Conservation (phyloP, 805 yeast genomes). For the Starmerella bombicola region DNA sequence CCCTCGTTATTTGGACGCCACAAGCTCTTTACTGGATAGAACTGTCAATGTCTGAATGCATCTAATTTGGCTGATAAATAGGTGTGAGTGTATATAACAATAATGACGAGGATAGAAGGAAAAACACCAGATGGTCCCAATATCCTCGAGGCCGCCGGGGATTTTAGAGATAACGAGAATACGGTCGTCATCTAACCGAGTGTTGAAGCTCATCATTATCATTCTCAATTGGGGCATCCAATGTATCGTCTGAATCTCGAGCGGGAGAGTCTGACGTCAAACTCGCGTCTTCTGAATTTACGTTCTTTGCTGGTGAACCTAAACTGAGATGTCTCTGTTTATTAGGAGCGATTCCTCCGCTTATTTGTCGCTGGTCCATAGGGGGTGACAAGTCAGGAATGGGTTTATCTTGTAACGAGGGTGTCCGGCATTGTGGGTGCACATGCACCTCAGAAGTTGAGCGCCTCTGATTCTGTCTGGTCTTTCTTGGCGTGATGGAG, state of each 20-base stretch:
- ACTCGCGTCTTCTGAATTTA: neutral
- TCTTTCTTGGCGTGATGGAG: conserved; percentile 17
- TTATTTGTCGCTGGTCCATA: conserved; percentile 7
- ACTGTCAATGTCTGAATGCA: conserved; percentile 3
- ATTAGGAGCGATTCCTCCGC: conserved; percentile 12
- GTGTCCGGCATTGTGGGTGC: conserved; percentile 19
- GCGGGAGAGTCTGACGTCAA: too few species aligned
- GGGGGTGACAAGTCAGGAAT: conserved; percentile 19
- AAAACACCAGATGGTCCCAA: too few species aligned
- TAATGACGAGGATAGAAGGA: too few species aligned
- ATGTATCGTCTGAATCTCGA: too few species aligned
- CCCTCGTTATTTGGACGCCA: neutral
- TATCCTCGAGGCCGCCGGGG: too few species aligned
- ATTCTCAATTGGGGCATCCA: too few species aligned
- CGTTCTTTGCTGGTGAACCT: conserved; percentile 4
- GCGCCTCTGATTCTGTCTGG: conserved; percentile 16
- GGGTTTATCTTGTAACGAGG: conserved; percentile 20
- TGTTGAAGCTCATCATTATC: too few species aligned
- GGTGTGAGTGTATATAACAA: too few species aligned
- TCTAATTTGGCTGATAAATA: too few species aligned
- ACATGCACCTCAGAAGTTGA: conserved; percentile 17
- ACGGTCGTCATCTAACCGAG: too few species aligned
- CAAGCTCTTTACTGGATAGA: conserved; percentile 1
- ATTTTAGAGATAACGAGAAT: too few species aligned
- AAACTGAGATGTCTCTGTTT: conserved; percentile 7